phyloP scores from a whole-genome alignment of 306 rosid species.

The Glycyrrhiza uralensis region DNA sequence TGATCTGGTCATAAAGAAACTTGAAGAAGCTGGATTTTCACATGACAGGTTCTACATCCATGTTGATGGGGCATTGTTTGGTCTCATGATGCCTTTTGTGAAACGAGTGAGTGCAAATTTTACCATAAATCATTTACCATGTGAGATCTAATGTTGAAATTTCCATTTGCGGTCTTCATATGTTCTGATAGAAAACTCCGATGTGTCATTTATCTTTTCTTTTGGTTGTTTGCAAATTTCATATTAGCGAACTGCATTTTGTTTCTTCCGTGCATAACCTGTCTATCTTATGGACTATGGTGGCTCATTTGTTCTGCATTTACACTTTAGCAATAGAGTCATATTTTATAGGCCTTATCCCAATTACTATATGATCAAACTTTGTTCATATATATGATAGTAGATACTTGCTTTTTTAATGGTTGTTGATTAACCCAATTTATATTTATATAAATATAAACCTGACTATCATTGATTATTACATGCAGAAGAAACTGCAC shows the following conservation, averaged over 20 bases:
- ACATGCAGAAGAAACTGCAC: conserved; percentile 3
- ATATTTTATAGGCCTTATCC: neutral
- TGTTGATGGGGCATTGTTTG: conserved; percentile 59
- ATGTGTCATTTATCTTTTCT: neutral
- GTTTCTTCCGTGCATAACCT: conserved; percentile 9
- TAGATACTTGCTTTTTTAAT: neutral
- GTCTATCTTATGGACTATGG: neutral
- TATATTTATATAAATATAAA: neutral
- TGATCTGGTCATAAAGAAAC: conserved; percentile 50
- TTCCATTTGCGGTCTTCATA: neutral
- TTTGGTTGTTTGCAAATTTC: conserved; percentile 12
- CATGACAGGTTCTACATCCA: conserved; percentile 55
- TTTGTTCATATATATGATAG: conserved; percentile 4
- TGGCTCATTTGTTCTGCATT: neutral
- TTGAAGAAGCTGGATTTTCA: conserved; percentile 54
- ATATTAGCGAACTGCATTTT: neutral
- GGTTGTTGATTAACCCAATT: conserved; percentile 3
- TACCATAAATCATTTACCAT: neutral
- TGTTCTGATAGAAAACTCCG: conserved; percentile 2
- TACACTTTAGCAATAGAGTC: neutral
- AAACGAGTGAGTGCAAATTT: conserved; percentile 39
- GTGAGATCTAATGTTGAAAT: neutral
- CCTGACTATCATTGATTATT: neutral
- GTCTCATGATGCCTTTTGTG: conserved; percentile 69
- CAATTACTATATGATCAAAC: neutral